phyloP scores from a whole-genome alignment of 2,329 filamentous ascomycete species.

The Aspergillus carbonarius region DNA sequence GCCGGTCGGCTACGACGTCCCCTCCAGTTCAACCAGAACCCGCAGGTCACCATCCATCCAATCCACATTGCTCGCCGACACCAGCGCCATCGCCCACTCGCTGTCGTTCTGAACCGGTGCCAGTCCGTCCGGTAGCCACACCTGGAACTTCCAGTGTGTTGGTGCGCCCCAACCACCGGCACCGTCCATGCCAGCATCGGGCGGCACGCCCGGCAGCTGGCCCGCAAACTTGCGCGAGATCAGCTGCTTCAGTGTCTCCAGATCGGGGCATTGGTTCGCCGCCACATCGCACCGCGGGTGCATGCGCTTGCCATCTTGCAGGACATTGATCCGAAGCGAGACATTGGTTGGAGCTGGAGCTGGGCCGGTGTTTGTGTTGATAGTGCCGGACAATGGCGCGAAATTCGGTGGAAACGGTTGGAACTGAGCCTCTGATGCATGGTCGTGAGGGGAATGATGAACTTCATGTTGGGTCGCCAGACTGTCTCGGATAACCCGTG shows the following conservation, averaged over 20 bases:
- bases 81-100: slow-evolving; percentile 47
- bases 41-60: slow-evolving; percentile 50
- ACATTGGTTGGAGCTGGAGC: slow-evolving; percentile 20
- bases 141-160: slow-evolving; percentile 36
- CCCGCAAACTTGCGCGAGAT: slow-evolving; percentile 33
- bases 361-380: slow-evolving; percentile 5
- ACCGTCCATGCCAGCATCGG: slow-evolving; percentile 21
- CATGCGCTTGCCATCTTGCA: slow-evolving; percentile 42
- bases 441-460: slow-evolving; percentile 11
- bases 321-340: slow-evolving; percentile 39
- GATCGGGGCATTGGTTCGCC: slow-evolving; percentile 35
- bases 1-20: background rate
- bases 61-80: slow-evolving; percentile 43
- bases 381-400: slow-evolving; percentile 13
- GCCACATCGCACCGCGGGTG: slow-evolving; percentile 38
- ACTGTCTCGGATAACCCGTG: slow-evolving; percentile 42
- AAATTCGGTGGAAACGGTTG: slow-evolving; percentile 22
- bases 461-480: slow-evolving; percentile 27
- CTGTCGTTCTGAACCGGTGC: slow-evolving; percentile 38
- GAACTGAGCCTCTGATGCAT: slow-evolving; percentile 12
- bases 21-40: slow-evolving; percentile 41
- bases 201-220: slow-evolving; percentile 30
- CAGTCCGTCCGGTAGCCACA: slow-evolving; percentile 46
- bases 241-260: slow-evolving; percentile 32
- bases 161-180: slow-evolving; percentile 19